A percentile compares a stretch with the other conserved stretches of the same genome.
Evolutionary conservation across 352 stramenopile species (phyloP).

Genomic region (Pythium aristosporum): DNA sequence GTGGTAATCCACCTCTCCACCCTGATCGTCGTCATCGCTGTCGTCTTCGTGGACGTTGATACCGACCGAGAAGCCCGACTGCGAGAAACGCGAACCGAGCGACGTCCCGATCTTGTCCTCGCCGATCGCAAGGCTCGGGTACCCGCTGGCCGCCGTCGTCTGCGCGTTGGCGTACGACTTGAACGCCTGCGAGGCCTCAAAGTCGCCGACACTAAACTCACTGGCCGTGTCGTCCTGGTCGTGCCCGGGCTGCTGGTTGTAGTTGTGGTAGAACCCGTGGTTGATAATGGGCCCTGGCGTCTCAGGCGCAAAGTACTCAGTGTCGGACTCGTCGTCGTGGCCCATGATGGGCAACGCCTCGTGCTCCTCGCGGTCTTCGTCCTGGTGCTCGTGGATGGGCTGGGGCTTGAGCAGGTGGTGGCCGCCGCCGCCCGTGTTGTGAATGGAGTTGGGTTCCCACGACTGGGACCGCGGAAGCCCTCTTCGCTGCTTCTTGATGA

Average conservation of each 20-base stretch:
- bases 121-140: not conserved
- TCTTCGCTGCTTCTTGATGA: not conserved
- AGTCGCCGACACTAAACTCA: slow-evolving; percentile 27
- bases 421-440: not conserved
- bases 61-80: slow-evolving; percentile 24
- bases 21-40: slow-evolving; percentile 19
- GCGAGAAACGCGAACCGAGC: slow-evolving; percentile 16
- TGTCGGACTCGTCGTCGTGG: slow-evolving; percentile 23
- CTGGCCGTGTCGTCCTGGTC: slow-evolving; percentile 22
- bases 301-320: slow-evolving; percentile 21
- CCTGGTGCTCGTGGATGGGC: slow-evolving; percentile 21
- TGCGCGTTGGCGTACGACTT: slow-evolving; percentile 17
- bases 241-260: slow-evolving; percentile 11
- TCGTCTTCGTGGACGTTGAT: slow-evolving; percentile 18
- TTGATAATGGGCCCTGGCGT: slow-evolving; percentile 7
- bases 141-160: not conserved
- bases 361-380: slow-evolving; percentile 16
- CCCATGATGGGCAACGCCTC: slow-evolving; percentile 17
- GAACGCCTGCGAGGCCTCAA: slow-evolving; percentile 20
- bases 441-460: slow-evolving; percentile 12
- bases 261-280: slow-evolving; percentile 14
- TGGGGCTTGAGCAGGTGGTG: not conserved
- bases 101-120: slow-evolving; percentile 13
- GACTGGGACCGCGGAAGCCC: slow-evolving; percentile 7
- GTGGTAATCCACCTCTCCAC: slow-evolving; percentile 22